Conservation (phyloP, 768 basidiomycete species). For the Lyophyllum atratum region DNA sequence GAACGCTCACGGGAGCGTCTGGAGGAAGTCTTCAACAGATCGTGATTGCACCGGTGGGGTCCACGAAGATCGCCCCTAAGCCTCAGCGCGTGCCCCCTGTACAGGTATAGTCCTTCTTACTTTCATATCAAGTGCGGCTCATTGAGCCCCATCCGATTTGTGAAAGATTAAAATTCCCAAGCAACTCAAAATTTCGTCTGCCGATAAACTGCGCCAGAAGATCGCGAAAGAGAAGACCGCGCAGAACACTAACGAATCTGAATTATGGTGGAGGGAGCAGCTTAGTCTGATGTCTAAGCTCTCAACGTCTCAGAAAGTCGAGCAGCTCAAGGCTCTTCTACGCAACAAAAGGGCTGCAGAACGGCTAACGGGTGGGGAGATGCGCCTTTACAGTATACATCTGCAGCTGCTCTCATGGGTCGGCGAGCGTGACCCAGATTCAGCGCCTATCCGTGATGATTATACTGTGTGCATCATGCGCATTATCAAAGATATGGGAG, state of each 20-base stretch:
- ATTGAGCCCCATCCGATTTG: not conserved
- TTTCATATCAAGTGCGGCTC: not conserved
- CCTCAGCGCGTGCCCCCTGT: not conserved
- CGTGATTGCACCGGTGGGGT: constrained; percentile 47
- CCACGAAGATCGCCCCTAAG: constrained; percentile 2
- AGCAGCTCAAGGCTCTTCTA: constrained; percentile 36
- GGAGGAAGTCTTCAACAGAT: constrained; percentile 55
- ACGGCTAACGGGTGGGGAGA: constrained; percentile 21
- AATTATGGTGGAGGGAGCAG: constrained; percentile 55
- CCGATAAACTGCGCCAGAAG: constrained; percentile 36
- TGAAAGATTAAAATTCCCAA: constrained; percentile 15
- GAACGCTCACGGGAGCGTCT: constrained; percentile 63
- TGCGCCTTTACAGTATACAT: constrained; percentile 36
- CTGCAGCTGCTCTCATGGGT: constrained; percentile 54
- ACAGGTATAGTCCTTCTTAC: not conserved
- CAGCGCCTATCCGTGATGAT: constrained; percentile 35
- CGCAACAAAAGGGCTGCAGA: constrained; percentile 48
- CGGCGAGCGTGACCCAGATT: not conserved
- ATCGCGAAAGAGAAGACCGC: constrained; percentile 47
- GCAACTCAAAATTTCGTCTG: constrained; percentile 22
- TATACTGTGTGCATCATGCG: constrained; percentile 49
- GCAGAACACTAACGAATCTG: constrained; percentile 38
- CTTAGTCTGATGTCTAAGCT: constrained; percentile 39
- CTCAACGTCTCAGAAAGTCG: constrained; percentile 31
- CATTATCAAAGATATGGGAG: constrained; percentile 45